Evolutionary conservation across 805 yeast genomes (phyloP), one percentile per base, ranked within the genome.

Genomic region (Wickerhamiella spandovensis): DNA sequence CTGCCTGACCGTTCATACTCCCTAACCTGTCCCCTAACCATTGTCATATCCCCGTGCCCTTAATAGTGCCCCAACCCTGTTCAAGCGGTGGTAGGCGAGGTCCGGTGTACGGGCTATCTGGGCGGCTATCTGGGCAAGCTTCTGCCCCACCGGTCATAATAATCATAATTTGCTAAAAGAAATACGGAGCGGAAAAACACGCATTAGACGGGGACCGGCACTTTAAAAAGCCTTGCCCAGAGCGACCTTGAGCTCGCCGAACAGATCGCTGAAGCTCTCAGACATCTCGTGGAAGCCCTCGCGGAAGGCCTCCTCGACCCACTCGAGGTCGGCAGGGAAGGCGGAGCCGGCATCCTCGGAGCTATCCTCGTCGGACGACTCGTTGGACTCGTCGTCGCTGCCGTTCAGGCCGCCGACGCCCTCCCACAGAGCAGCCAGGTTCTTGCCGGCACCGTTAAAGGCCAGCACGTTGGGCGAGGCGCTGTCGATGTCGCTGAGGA

Each of bases 391-490:
- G 12, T 47, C 51, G 39, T 41, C 51, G 38, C 38, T 43, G 32
- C 47, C 48, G 21, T 43, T 13, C 3, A 39, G 18, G 24, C 23
- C 39, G 28, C 25, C 42, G 25, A 28, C 25, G 22, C 48, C 46
- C 21, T 37, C 38, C 79, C 79, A 77, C 70, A 77, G 75, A 49
- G 67, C 70, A 48, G 75, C 64, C 59, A 77, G 63, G 65, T 73
- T 71, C 59, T 66, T 69, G 51, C 81, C 82, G 53, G 74, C 82
- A 55, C 82, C 84, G 62, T 78, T 78, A 72, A 59, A 79, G 38
- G 76, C 78, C 60, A 79, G 71, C 43, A 76, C 63, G 64, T 79
- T 79, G 49, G 81, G 81, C 42, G 81, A 72, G 32, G 66, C 75
- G 35, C 63, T 67, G 51, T 70, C 72, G 53, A 78, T 64, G 58